phyloP scores from a whole-genome alignment of 495 filamentous ascomycete species.

The Tuber aestivum region DNA sequence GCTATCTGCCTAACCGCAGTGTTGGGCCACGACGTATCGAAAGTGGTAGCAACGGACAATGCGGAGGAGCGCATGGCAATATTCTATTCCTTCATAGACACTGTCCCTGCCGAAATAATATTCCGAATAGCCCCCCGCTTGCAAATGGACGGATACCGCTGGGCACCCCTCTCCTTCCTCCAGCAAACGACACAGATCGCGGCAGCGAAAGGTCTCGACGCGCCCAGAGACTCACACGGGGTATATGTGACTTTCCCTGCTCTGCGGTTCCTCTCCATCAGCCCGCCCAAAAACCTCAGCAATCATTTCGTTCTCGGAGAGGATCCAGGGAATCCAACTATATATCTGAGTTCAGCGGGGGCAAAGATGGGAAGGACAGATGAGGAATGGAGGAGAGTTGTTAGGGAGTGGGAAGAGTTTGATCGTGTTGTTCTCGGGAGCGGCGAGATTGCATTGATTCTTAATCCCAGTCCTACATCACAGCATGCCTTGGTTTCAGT shows the following conservation, averaged over 20 bases:
- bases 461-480: constrained; percentile 1
- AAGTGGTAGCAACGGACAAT: constrained; percentile 1
- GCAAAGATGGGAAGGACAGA: neutral
- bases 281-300: neutral
- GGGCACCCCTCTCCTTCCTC: constrained; percentile 18
- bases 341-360: neutral
- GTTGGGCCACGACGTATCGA: constrained; percentile 12
- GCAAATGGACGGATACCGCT: constrained; percentile 13
- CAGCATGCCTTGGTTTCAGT: neutral
- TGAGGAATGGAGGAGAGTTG: neutral
- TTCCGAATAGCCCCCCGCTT: constrained; percentile 5
- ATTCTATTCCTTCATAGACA: constrained; percentile 11
- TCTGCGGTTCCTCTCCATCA: neutral
- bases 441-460: constrained; percentile 7
- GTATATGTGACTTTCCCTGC: neutral
- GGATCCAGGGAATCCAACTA: neutral
- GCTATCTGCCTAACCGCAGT: constrained; percentile 22
- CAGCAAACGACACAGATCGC: neutral
- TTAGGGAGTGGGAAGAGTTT: neutral
- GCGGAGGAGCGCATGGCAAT: constrained; percentile 9
- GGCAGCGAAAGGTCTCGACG: neutral
- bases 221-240: neutral
- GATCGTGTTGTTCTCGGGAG: neutral
- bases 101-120: constrained; percentile 10
- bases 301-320: constrained; percentile 5